phyloP scores from a whole-genome alignment of 2,329 filamentous ascomycete genomes.

The Fusarium bulbicola region DNA sequence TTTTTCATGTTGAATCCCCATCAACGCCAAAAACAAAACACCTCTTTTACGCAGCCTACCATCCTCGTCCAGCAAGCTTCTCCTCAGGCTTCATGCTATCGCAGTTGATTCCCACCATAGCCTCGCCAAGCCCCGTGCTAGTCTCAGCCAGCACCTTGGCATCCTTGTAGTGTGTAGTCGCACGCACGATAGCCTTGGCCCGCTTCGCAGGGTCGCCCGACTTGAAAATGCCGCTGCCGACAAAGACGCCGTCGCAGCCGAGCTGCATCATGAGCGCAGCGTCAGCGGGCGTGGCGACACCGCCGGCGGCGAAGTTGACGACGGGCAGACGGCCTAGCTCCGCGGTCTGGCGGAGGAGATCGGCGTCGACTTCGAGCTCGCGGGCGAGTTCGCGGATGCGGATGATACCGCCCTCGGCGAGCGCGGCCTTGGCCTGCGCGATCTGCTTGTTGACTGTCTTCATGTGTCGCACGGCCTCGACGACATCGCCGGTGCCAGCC shows the following conservation, averaged over 20 bases:
- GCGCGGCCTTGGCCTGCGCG: conserved; percentile 78
- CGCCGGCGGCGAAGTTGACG: conserved; percentile 98
- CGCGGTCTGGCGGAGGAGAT: conserved; percentile 85
- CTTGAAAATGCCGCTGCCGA: conserved; percentile 98
- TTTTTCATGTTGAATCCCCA: conserved; percentile 23
- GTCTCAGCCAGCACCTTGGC: conserved; percentile 86
- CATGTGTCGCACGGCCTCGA: conserved; percentile 97
- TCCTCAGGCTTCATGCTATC: conserved; percentile 78
- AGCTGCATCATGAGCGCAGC: conserved; percentile 98
- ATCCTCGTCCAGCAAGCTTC: conserved; percentile 86
- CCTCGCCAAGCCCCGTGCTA: conserved; percentile 90
- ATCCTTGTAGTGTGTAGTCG: conserved; percentile 90
- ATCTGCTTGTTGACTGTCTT: conserved; percentile 88
- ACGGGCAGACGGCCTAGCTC: conserved; percentile 89
- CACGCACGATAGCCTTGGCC: conserved; percentile 93
- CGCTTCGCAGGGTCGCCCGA: conserved; percentile 88
- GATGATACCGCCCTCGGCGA: conserved; percentile 62
- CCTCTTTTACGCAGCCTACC: conserved; percentile 61
- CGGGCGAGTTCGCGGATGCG: conserved; percentile 77
- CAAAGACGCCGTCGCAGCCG: conserved; percentile 97
- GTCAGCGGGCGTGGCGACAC: conserved; percentile 98
- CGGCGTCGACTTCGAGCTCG: conserved; percentile 80
- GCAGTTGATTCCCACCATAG: conserved; percentile 96
- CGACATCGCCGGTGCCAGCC: conserved; percentile 94
- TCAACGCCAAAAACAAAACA: conserved; percentile 16